phyloP scores from a whole-genome alignment of 176 grass and related monocot genomes.

The Oryza meridionalis region DNA sequence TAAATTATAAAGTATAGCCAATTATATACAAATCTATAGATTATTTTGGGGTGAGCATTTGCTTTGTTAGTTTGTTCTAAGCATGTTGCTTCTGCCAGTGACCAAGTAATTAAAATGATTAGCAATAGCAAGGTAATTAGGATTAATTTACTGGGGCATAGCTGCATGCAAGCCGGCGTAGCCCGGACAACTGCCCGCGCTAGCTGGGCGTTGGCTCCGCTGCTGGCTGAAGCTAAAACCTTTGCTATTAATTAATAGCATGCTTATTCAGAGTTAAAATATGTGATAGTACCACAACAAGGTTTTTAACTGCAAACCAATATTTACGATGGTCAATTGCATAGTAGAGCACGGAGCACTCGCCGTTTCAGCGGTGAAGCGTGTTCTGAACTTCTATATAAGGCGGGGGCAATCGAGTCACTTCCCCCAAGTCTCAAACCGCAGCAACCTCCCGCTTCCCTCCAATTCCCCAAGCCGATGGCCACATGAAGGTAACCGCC shows the following conservation, averaged over 20 bases:
- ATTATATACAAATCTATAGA: too few relatives aligned
- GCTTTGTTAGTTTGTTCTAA: too few relatives aligned
- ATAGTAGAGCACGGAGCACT: background rate
- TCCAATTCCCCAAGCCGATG: constrained; percentile 38
- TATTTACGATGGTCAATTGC: background rate
- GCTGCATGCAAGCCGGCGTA: too few relatives aligned
- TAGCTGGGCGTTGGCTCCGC: too few relatives aligned
- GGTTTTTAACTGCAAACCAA: background rate
- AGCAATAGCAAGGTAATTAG: too few relatives aligned
- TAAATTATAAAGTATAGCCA: too few relatives aligned
- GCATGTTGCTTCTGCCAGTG: too few relatives aligned
- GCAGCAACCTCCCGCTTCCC: constrained; percentile 38
- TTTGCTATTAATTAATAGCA: background rate
- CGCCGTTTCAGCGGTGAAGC: background rate
- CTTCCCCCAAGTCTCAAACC: constrained; percentile 25
- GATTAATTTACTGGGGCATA: too few relatives aligned
- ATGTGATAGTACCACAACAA: background rate
- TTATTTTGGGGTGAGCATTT: too few relatives aligned
- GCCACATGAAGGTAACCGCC: constrained; percentile 38
- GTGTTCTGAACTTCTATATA: constrained; percentile 36
- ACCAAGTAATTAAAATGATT: too few relatives aligned
- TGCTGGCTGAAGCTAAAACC: background rate
- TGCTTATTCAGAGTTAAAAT: constrained; percentile 5
- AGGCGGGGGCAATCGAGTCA: constrained; percentile 36
- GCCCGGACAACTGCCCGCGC: too few relatives aligned